Base-by-base conservation (phyloP, 2,329 filamentous ascomycete genomes). In the Atkinsonella hypoxylon region DNA sequence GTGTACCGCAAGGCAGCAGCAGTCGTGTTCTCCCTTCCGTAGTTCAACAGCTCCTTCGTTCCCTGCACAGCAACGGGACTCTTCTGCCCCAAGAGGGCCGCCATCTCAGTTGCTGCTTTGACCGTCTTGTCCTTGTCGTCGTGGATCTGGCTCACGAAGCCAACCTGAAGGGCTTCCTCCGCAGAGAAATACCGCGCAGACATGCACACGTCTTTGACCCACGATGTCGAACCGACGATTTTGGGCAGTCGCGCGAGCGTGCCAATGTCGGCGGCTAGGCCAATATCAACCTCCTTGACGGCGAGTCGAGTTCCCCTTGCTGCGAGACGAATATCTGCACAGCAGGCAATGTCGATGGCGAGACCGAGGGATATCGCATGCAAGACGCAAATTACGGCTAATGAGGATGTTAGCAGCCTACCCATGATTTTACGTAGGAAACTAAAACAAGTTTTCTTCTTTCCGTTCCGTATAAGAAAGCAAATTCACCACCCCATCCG, bases 11-110 rank as follows among this genome's bases (percentile, higher is more conserved):
- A 69, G 45, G 83, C 88, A 58, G 95, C 89, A 44, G 78, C 79
- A 30, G 95, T 80, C 2, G 76, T 74, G 64, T 89, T 81, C 65
- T 95, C 90, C 59, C 87, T 77, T 34, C 83, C 85, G 62, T 84
- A 88, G 66, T 93, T 89, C 62, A 95, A 64, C 55, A 95, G 68
- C 69, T 93, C 86, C 72, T 95, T 95, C 9, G 89, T 95, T 6
- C 87, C 84, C 70, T 89, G 81, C 56, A 91, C 86, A 1, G 89
- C 89, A 20, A 97, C 82, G 0, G 91, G 91, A 61, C 87, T 93
- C 77, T 96, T 96, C 17, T 65, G 71, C 30, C 87, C 85, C 52
- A 96, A 78, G 60, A 81, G 59, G 11, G 62, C 67, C 1, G 84
- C 88, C 60, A 87, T 62, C 55, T 79, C 73, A 53, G 90, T 45